These are phyloP conservation scores for Plantago elongata DNA, from an alignment of 257 asterid species.

Conservation along the genomic window DNA sequence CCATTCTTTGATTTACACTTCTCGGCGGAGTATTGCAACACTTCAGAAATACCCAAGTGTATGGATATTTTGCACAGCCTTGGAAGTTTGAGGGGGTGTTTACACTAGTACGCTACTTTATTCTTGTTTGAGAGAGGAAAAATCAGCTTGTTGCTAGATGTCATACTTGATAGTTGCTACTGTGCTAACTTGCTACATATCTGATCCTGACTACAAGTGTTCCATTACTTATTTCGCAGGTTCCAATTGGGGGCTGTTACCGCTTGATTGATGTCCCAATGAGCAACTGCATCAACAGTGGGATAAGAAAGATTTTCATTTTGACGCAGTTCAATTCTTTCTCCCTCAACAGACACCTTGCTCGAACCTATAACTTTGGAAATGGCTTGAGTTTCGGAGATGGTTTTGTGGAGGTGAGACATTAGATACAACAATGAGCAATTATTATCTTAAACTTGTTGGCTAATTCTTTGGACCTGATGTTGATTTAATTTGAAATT, in stretches of 20 bases:
- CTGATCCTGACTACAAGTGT: neutral
- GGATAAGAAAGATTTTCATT: slow-evolving; percentile 81
- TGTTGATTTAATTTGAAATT: slow-evolving; percentile 1
- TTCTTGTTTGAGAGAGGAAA: no score
- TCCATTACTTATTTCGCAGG: slow-evolving; percentile 40
- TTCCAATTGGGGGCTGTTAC: slow-evolving; percentile 92
- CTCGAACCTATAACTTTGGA: slow-evolving; percentile 71
- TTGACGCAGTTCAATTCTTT: slow-evolving; percentile 91
- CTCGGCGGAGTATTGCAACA: no score
- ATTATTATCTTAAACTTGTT: neutral
- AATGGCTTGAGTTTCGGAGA: slow-evolving; percentile 80
- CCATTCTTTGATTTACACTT: no score
- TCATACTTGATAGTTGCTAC: neutral
- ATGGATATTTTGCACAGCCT: no score
- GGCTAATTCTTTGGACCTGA: neutral
- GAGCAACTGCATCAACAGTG: slow-evolving; percentile 98
- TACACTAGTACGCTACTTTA: no score
- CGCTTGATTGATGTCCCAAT: slow-evolving; percentile 91
- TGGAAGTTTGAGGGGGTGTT: no score
- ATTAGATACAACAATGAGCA: neutral
- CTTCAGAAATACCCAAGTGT: no score
- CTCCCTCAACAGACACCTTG: slow-evolving; percentile 92
- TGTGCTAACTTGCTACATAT: neutral
- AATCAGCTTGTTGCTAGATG: neutral
- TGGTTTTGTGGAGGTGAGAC: slow-evolving; percentile 94